These are phyloP conservation scores for Priceomyces haplophilus DNA, from an alignment of 805 yeast species.

Conservation along the genomic window DNA sequence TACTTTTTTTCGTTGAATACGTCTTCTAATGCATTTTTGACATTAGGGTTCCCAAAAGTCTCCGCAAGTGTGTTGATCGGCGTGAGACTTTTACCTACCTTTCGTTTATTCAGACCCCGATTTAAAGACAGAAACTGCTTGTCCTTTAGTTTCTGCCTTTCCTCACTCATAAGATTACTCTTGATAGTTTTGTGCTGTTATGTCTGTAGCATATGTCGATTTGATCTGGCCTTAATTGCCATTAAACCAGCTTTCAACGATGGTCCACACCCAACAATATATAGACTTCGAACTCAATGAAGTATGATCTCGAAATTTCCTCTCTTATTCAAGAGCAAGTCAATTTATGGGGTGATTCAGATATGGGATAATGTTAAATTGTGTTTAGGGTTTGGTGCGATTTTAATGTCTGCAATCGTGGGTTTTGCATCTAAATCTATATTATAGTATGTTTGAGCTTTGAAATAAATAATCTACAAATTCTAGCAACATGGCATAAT, in stretches of 20 bases:
- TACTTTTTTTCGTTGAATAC: background rate
- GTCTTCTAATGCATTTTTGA: background rate
- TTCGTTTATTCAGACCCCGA: conserved; percentile 1
- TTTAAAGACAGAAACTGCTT: conserved; percentile 7
- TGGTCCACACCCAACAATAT: too few species aligned
- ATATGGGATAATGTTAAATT: too few species aligned
- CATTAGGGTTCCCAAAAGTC: background rate
- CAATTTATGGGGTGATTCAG: too few species aligned
- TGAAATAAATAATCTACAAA: too few species aligned
- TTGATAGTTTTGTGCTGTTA: background rate
- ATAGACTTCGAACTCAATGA: background rate
- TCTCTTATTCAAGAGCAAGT: background rate
- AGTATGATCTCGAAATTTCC: background rate
- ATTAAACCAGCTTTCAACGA: too few species aligned
- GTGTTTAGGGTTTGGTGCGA: background rate
- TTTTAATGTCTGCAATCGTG: background rate
- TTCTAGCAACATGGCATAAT: too few species aligned
- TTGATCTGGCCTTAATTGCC: too few species aligned
- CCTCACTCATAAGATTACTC: conserved; percentile 4
- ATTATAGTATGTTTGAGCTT: too few species aligned
- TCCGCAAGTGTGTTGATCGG: conserved; percentile 6
- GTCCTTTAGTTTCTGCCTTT: conserved; percentile 7
- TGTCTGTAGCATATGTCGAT: too few species aligned
- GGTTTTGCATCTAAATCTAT: background rate
- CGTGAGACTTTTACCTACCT: conserved; percentile 6